These are phyloP conservation scores for Colletotrichum sp. DNA, from an alignment of 2,329 filamentous ascomycete species.

Conservation along the genomic window DNA sequence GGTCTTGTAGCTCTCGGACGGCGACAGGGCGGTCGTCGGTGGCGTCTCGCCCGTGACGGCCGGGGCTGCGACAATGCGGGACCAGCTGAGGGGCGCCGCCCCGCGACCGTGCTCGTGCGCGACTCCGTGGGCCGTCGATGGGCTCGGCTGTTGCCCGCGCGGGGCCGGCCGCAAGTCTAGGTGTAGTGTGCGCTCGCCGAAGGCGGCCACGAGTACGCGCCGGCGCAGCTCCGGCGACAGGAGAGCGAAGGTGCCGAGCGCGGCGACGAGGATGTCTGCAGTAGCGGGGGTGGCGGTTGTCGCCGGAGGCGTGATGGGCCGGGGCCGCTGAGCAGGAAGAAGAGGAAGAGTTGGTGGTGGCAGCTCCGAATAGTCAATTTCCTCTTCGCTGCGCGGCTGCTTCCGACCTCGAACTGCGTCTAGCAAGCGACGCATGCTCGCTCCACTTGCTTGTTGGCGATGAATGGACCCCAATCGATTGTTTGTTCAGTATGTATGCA, in stretches of 20 bases:
- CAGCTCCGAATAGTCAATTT: not conserved
- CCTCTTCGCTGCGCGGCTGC: not conserved
- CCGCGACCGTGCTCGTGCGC: not conserved
- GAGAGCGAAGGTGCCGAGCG: conserved; percentile 11
- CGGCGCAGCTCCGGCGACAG: conserved; percentile 38
- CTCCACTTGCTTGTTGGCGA: not conserved
- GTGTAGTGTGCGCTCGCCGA: conserved; percentile 26
- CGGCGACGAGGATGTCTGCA: not conserved
- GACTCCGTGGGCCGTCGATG: not conserved
- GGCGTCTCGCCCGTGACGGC: not conserved
- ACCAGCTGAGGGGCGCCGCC: not conserved
- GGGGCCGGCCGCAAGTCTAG: conserved; percentile 25
- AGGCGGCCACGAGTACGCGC: conserved; percentile 29
- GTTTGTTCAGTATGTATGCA: not conserved
- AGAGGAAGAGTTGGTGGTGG: not conserved
- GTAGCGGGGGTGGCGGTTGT: not conserved
- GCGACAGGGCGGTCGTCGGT: accelerated
- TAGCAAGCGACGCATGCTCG: not conserved
- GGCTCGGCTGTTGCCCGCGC: not conserved
- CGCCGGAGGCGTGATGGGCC: not conserved
- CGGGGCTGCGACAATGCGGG: not conserved
- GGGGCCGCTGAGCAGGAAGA: not conserved
- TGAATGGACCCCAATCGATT: not conserved
- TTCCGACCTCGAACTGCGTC: not conserved
- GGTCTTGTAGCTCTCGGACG: not conserved